Percentiles rank a stretch among this genome's conserved stretches.
Conservation (phyloP, 2,329 filamentous ascomycete genomes). For the Epichloe festucae region DNA sequence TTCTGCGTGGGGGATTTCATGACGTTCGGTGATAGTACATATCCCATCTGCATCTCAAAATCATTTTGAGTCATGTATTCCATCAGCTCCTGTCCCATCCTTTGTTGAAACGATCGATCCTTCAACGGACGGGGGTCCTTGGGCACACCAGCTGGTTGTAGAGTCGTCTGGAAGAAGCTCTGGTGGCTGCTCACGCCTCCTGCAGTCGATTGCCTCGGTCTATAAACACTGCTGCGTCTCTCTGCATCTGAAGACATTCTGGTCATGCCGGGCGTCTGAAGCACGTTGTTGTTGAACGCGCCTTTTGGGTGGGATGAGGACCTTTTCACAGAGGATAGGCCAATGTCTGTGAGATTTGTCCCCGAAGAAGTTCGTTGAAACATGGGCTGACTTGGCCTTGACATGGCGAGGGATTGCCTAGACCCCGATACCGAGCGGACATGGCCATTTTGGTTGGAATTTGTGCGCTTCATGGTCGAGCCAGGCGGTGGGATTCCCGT, state of each 20-base stretch:
- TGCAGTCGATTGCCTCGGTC: conserved; percentile 51
- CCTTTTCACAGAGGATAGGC: conserved; percentile 73
- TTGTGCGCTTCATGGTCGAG: conserved; percentile 88
- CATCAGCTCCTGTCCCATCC: conserved; percentile 77
- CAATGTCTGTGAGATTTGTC: conserved; percentile 64
- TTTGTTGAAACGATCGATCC: conserved; percentile 65
- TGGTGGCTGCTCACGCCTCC: conserved; percentile 59
- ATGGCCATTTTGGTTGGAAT: conserved; percentile 59
- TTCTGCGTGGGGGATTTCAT: conserved; percentile 94
- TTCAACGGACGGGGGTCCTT: conserved; percentile 83
- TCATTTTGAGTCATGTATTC: conserved; percentile 90
- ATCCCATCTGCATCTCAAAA: conserved; percentile 96
- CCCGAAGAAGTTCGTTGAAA: conserved; percentile 80
- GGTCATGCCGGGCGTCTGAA: conserved; percentile 39
- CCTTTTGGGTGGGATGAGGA: conserved; percentile 69
- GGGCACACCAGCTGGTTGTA: conserved; percentile 67
- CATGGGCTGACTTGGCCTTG: conserved; percentile 71
- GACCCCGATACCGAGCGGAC: conserved; percentile 71
- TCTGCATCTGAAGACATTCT: conserved; percentile 40
- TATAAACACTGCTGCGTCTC: conserved; percentile 73
- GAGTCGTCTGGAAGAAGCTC: conserved; percentile 87
- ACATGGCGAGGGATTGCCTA: conserved; percentile 73
- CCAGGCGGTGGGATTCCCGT: conserved; percentile 79
- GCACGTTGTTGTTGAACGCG: conserved; percentile 8
- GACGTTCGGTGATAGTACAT: conserved; percentile 79